A percentile compares a stretch with the other conserved stretches of the same genome.
Conservation (phyloP, 2,329 filamentous ascomycete species). For the Fusarium sp. region DNA sequence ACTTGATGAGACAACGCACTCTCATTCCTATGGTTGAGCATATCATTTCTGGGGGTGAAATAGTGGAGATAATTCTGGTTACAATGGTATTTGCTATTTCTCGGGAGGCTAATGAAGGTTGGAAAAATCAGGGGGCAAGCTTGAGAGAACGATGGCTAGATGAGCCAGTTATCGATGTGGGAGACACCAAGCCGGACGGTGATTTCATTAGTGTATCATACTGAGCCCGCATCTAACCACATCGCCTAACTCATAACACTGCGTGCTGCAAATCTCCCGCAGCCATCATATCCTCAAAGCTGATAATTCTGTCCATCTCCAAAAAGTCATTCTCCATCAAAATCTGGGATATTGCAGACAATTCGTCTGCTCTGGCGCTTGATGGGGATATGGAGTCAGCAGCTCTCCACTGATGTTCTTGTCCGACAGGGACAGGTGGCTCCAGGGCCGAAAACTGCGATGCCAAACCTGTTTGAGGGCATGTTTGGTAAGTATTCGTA, state of each 20-base stretch:
- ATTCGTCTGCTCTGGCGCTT: constrained; percentile 24
- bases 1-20: constrained; percentile 20
- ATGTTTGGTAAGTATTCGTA: not conserved
- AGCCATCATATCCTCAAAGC: constrained; percentile 48
- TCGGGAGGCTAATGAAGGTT: not conserved
- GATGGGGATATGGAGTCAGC: constrained; percentile 22
- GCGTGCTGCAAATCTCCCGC: constrained; percentile 3
- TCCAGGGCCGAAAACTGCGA: not conserved
- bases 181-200: not conserved
- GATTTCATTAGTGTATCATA: not conserved
- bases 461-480: not conserved
- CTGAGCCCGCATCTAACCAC: not conserved
- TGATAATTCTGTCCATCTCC: constrained; percentile 49
- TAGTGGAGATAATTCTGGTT: not conserved
- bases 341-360: constrained; percentile 33
- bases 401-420: not conserved
- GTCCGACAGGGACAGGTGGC: not conserved
- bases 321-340: constrained; percentile 45
- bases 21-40: constrained; percentile 15
- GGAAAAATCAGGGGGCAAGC: not conserved
- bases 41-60: not conserved
- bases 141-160: not conserved
- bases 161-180: not conserved
- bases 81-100: not conserved
- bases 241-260: not conserved